A percentile compares a stretch with the other conserved stretches of the same genome.
These are phyloP conservation scores for Ophiostoma novo-ulmi DNA, from an alignment of 2,329 filamentous ascomycete species.

Conservation along the genomic window DNA sequence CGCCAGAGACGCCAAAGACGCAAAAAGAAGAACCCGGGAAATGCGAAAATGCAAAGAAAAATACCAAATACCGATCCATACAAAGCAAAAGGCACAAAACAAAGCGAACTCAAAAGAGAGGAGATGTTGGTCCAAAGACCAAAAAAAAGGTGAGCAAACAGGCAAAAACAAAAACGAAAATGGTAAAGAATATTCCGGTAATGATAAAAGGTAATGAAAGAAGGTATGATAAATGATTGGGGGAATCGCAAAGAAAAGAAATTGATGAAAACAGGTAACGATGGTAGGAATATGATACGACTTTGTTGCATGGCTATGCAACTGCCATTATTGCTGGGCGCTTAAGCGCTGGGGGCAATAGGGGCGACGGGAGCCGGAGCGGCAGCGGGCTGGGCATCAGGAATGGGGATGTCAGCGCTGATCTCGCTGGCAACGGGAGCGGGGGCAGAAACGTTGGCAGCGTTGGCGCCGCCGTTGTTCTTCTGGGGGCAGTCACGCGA, in stretches of 20 bases:
- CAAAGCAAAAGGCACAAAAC: not conserved
- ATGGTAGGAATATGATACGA: not conserved
- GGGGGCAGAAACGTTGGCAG: not conserved
- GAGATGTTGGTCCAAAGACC: not conserved
- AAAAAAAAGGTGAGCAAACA: not conserved
- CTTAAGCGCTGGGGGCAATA: constrained; percentile 39
- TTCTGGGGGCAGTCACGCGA: constrained; percentile 87
- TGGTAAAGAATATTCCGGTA: not conserved
- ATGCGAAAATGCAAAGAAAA: constrained; percentile 21
- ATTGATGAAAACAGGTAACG: not conserved
- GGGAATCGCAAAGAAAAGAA: constrained; percentile 7
- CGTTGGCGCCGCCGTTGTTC: constrained; percentile 32
- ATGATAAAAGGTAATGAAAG: not conserved
- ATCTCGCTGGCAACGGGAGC: constrained; percentile 44
- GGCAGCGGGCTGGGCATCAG: constrained; percentile 41
- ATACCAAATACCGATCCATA: not conserved
- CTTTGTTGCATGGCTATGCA: too few relatives aligned
- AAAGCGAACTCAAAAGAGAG: not conserved
- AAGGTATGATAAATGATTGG: not conserved
- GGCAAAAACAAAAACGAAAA: not conserved
- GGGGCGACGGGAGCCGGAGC: constrained; percentile 44
- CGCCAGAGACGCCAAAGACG: constrained; percentile 25
- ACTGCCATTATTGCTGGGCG: not conserved
- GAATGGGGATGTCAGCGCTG: constrained; percentile 33
- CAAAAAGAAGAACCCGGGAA: not conserved